A percentile compares a stretch with the other conserved stretches of the same genome.
Evolutionary conservation across 495 filamentous ascomycete genomes (phyloP).

Genomic region (Penicillium bialowiezense): DNA sequence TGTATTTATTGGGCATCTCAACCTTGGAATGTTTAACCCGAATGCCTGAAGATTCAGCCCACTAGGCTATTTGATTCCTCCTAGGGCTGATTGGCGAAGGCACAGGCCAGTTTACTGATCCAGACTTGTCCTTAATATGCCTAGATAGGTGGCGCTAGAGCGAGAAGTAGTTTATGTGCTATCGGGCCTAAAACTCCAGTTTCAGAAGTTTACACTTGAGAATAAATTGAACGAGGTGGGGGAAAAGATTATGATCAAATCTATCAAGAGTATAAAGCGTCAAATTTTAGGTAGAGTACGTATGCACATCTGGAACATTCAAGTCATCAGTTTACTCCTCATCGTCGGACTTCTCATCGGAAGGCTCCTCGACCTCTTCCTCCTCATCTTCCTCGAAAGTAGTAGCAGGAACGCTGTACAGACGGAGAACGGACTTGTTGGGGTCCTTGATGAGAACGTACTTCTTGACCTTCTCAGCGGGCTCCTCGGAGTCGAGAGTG

Average conservation of each 20-base stretch:
- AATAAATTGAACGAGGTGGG: no score
- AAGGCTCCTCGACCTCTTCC: slow-evolving; percentile 42
- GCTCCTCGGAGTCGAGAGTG: slow-evolving; percentile 62
- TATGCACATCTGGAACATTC: slow-evolving; percentile 15
- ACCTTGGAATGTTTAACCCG: no score
- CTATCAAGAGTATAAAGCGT: slow-evolving; percentile 12
- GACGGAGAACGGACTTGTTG: slow-evolving; percentile 86
- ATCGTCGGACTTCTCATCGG: slow-evolving; percentile 24
- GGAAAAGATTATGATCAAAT: not conserved
- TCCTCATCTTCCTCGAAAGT: slow-evolving; percentile 82
- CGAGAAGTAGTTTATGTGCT: no score
- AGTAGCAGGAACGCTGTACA: slow-evolving; percentile 85
- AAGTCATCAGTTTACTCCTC: slow-evolving; percentile 32
- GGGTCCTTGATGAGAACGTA: slow-evolving; percentile 81
- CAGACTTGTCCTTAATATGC: no score
- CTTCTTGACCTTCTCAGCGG: slow-evolving; percentile 61
- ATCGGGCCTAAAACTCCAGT: no score
- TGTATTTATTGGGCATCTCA: no score
- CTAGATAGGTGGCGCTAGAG: no score
- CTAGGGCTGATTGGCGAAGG: no score
- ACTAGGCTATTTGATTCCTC: no score
- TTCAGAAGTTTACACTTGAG: no score
- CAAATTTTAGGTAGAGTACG: slow-evolving; percentile 13
- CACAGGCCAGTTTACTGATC: no score
- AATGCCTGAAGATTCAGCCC: no score